phyloP scores from a whole-genome alignment of 352 stramenopile genomes.

The Pythium dissotocum region DNA sequence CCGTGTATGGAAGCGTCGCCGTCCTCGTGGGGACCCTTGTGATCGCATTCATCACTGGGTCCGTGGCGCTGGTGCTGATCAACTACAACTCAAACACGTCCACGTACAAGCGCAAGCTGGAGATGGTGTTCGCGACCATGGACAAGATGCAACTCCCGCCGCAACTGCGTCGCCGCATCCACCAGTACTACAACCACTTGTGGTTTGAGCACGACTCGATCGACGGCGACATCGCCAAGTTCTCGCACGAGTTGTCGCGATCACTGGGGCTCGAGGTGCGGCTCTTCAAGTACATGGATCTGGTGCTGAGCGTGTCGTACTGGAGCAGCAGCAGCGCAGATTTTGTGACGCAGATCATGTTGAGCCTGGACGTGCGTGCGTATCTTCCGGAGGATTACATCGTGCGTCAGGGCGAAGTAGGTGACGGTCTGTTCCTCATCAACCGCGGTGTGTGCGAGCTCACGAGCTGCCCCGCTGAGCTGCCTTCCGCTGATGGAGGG shows the following conservation, averaged over 20 bases:
- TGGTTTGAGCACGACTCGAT: conserved; percentile 44
- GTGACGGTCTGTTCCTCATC: conserved; percentile 41
- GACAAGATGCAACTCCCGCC: conserved; percentile 33
- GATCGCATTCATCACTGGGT: conserved; percentile 25
- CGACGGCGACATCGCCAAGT: conserved; percentile 35
- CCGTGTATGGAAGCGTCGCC: conserved; percentile 19
- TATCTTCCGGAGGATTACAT: conserved; percentile 52
- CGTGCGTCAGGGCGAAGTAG: conserved; percentile 37
- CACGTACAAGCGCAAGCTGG: conserved; percentile 40
- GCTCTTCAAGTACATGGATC: conserved; percentile 41
- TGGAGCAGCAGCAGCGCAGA: conserved; percentile 36
- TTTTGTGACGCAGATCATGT: conserved; percentile 40
- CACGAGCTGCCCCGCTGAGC: conserved; percentile 16
- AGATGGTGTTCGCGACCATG: conserved; percentile 42
- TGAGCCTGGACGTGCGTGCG: conserved; percentile 31
- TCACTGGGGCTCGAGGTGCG: conserved; percentile 39
- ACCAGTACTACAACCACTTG: conserved; percentile 47
- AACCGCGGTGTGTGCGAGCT: conserved; percentile 43
- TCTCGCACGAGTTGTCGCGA: conserved; percentile 36
- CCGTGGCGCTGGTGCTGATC: conserved; percentile 18
- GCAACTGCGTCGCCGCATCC: conserved; percentile 35
- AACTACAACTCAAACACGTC: conserved; percentile 28
- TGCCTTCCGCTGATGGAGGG: neutral
- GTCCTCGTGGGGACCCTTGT: conserved; percentile 24
- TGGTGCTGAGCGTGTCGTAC: conserved; percentile 33